These are phyloP conservation scores for Bipolaris victoriae DNA, from an alignment of 2,329 filamentous ascomycete genomes.

Conservation along the genomic window DNA sequence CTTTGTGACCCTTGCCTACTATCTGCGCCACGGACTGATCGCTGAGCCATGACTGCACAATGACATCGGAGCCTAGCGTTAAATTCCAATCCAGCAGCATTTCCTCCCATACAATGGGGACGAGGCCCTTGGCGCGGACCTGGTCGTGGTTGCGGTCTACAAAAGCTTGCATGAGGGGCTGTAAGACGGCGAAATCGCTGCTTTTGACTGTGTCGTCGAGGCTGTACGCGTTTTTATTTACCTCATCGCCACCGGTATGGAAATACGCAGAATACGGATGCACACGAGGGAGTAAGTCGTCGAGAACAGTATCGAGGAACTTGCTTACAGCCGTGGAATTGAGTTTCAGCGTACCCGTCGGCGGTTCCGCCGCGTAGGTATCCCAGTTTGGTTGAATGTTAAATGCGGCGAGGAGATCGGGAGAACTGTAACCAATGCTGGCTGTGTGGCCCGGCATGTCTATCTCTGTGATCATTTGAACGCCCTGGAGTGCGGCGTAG, in stretches of 20 bases:
- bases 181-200: constrained; percentile 68
- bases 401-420: constrained; percentile 73
- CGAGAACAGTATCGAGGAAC: constrained; percentile 74
- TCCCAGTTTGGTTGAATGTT: constrained; percentile 61
- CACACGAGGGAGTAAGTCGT: constrained; percentile 71
- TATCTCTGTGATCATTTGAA: constrained; percentile 76
- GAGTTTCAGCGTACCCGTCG: constrained; percentile 72
- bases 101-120: constrained; percentile 87
- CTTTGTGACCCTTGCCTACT: constrained; percentile 69
- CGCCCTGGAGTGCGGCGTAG: constrained; percentile 71
- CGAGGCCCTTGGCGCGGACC: constrained; percentile 67
- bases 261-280: constrained; percentile 73
- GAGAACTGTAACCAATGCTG: constrained; percentile 68
- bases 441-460: constrained; percentile 83
- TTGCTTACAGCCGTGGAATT: constrained; percentile 72
- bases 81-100: constrained; percentile 81
- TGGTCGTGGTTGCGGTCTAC: constrained; percentile 72
- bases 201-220: constrained; percentile 73
- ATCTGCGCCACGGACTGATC: constrained; percentile 66
- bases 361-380: constrained; percentile 61
- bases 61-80: constrained; percentile 70
- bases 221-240: constrained; percentile 75
- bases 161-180: constrained; percentile 79
- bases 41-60: constrained; percentile 81
- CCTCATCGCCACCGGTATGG: constrained; percentile 87